Conservation (phyloP, 139 green algal genomes). For the Chlamydomonas sp. region DNA sequence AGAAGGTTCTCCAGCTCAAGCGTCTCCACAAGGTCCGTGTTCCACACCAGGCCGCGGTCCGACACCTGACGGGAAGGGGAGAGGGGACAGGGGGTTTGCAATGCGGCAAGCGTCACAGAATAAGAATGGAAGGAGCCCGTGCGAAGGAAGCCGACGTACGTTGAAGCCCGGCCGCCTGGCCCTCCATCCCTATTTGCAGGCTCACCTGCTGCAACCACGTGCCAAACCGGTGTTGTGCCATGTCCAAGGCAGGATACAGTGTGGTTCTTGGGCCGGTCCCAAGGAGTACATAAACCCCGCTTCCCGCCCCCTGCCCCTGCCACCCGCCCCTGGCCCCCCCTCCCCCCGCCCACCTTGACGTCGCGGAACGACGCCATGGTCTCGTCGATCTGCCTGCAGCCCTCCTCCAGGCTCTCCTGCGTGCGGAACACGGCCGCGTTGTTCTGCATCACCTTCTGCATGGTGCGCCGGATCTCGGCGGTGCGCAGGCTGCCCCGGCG, state of each 20-base stretch:
- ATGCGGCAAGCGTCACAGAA: background rate
- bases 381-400: slow-evolving; percentile 90
- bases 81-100: background rate
- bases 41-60: slow-evolving; percentile 86
- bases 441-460: slow-evolving; percentile 94
- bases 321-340: slow-evolving; percentile 19
- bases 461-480: slow-evolving; percentile 76
- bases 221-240: too few relatives aligned
- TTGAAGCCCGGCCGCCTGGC: too few relatives aligned
- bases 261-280: background rate
- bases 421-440: slow-evolving; percentile 93
- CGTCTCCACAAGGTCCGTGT: slow-evolving; percentile 96
- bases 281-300: background rate
- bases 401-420: slow-evolving; percentile 89
- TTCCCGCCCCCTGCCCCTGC: background rate
- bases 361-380: slow-evolving; percentile 76
- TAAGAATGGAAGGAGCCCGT: background rate
- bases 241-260: background rate
- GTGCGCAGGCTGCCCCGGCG: slow-evolving; percentile 82
- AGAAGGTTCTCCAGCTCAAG: slow-evolving; percentile 99
- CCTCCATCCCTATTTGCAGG: too few relatives aligned
- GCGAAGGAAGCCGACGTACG: too few relatives aligned
- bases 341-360: slow-evolving; percentile 62
- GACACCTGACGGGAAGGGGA: slow-evolving; percentile 31
- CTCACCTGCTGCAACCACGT: too few relatives aligned